Base-by-base conservation (phyloP, 2,329 filamentous ascomycete genomes). In the Cylindrodendrum hubeiense region DNA sequence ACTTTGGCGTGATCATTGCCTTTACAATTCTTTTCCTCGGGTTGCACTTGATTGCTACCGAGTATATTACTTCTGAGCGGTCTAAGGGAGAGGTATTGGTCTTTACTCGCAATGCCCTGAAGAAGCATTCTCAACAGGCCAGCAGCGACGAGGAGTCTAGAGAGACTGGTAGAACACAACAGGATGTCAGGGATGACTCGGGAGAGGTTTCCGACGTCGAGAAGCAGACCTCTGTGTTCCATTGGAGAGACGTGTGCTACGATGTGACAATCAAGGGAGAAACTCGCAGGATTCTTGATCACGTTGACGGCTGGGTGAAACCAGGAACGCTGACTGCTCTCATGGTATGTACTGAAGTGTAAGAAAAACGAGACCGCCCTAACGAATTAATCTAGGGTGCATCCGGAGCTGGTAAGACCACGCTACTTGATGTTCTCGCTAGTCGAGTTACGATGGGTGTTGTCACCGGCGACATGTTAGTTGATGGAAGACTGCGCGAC, bases 381-480 rank as follows among this genome's bases (percentile, higher is more conserved):
- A 10, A 64, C 50, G 19, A 19, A 10, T 19, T 5, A 30, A 9
- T 34, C 4, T 7, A 66, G 69, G 71, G 71, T 80, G 92, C 93
- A 12, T 93, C 91, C 19, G 93, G 93, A 71, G 93, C 93, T 19
- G 93, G 93, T 53, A 97, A 97, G 78, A 97, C 93, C 0, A 96
- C 93, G 0, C 86, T 97, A 19, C 83, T 97, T 37, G 92, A 97
- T 79, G 91, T 92, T 24, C 84, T 97, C 62, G 93, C 93, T 34
- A 92, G 90, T 63, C 90, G 93, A 76, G 90, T 91, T 9, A 93
- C 91, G 0, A 94, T 94, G 89, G 93, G 93, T 78, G 90, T 95
- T 26, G 92, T 96, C 43, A 88, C 86, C 3, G 93, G 93, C 59
- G 90, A 94, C 68, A 94, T 96, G 89, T 77, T 86, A 7, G 84